phyloP scores from a whole-genome alignment of 2,329 filamentous ascomycete genomes.

The Colletotrichum sansevieriae region DNA sequence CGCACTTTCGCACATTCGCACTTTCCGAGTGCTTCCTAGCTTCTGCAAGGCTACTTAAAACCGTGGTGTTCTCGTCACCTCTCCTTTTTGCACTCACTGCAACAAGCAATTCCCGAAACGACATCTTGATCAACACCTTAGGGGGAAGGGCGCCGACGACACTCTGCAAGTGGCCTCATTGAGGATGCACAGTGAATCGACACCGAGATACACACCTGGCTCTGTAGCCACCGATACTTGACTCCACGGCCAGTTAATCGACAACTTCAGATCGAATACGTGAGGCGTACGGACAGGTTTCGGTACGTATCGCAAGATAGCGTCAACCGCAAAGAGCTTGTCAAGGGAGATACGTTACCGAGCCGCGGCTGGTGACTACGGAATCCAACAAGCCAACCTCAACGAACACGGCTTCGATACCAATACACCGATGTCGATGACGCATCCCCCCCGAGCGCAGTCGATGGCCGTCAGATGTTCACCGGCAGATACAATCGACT shows the following conservation, averaged over 20 bases:
- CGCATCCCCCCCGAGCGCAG: neutral
- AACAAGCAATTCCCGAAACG: neutral
- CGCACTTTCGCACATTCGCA: slow-evolving; percentile 14
- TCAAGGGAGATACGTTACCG: neutral
- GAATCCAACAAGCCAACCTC: neutral
- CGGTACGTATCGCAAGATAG: slow-evolving; percentile 14
- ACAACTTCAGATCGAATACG: neutral
- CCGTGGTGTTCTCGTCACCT: neutral
- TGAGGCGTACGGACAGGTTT: slow-evolving; percentile 5
- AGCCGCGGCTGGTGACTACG: neutral
- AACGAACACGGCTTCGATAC: slow-evolving; percentile 10
- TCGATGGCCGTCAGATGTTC: neutral
- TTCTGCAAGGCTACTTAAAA: slow-evolving; percentile 7
- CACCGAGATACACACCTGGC: neutral
- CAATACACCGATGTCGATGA: slow-evolving; percentile 5
- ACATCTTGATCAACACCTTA: neutral
- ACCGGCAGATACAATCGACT: neutral
- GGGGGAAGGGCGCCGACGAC: neutral
- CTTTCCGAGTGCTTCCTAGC: neutral
- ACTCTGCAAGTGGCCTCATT: neutral
- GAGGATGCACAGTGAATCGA: neutral
- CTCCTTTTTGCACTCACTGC: neutral
- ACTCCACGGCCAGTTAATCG: neutral
- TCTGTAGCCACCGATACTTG: neutral
- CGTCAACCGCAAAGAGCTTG: neutral